A percentile compares a stretch with the other conserved stretches of the same genome.
These are phyloP conservation scores for Mallotus japonicus DNA, from an alignment of 441 rosid species.

Conservation along the genomic window DNA sequence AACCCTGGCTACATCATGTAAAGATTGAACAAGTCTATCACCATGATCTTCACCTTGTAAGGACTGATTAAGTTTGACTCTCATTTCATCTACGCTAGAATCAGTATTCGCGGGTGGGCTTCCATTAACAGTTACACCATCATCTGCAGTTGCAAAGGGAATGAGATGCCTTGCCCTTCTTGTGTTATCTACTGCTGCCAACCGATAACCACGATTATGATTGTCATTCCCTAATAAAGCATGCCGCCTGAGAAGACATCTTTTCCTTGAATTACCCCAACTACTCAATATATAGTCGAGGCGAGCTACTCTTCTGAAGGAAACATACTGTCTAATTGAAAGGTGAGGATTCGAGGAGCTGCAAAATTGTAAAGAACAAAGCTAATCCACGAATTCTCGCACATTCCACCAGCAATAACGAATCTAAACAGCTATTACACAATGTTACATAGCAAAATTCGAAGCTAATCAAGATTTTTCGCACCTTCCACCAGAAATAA, in stretches of 20 bases:
- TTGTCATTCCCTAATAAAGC: conserved; percentile 33
- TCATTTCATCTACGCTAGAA: conserved; percentile 67
- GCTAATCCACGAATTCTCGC: background rate
- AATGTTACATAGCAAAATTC: conserved; percentile 30
- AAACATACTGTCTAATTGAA: conserved; percentile 38
- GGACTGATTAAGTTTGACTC: conserved; percentile 63
- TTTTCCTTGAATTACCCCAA: conserved; percentile 48
- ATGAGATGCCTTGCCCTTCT: conserved; percentile 34
- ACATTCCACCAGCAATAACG: background rate
- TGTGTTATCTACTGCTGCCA: conserved; percentile 32
- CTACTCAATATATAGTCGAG: conserved; percentile 42
- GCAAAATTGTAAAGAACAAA: background rate
- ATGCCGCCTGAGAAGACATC: conserved; percentile 34
- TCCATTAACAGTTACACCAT: conserved; percentile 75
- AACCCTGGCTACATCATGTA: conserved; percentile 88
- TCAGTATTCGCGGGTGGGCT: conserved; percentile 45
- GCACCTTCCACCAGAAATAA: no score
- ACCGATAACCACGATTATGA: conserved; percentile 21
- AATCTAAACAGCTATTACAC: background rate
- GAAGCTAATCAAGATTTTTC: conserved; percentile 14
- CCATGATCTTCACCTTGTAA: conserved; percentile 65
- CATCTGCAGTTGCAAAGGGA: conserved; percentile 69
- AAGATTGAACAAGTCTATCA: conserved; percentile 76
- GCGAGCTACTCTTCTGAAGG: conserved; percentile 37
- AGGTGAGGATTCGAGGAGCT: conserved; percentile 52